These are phyloP conservation scores for Coriolopsis trogii DNA, from an alignment of 1,284 basidiomycete genomes.

Conservation along the genomic window DNA sequence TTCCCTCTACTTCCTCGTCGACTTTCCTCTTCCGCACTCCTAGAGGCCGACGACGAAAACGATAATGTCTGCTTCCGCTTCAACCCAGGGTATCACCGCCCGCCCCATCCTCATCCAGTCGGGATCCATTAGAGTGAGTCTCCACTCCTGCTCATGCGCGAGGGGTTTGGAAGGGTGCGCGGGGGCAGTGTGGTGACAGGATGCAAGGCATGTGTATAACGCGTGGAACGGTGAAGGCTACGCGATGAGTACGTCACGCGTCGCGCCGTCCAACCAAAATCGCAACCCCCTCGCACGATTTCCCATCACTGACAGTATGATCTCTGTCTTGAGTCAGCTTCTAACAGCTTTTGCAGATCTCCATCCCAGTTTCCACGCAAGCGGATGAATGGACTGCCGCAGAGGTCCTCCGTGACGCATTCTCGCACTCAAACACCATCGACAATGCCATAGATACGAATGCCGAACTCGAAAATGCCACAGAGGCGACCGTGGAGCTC, in stretches of 20 bases:
- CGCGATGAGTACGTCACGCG: constrained; percentile 8
- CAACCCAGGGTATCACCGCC: constrained; percentile 44
- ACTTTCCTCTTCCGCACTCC: constrained; percentile 22
- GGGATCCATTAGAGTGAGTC: constrained; percentile 65
- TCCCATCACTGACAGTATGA: too few relatives aligned
- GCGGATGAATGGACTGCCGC: constrained; percentile 86
- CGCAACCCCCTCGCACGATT: too few relatives aligned
- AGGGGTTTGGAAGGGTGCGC: not conserved
- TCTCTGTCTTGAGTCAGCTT: too few relatives aligned
- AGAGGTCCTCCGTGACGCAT: constrained; percentile 87
- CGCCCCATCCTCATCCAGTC: constrained; percentile 68
- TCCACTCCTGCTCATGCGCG: not conserved
- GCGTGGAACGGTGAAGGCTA: not conserved
- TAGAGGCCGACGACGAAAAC: constrained; percentile 23
- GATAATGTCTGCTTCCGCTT: constrained; percentile 30
- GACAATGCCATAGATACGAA: constrained; percentile 55
- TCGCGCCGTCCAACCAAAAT: too few relatives aligned
- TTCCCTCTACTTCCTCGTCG: too few relatives aligned
- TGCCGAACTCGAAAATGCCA: constrained; percentile 52
- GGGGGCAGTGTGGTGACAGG: not conserved
- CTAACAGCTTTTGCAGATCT: constrained; percentile 52
- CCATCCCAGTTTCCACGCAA: constrained; percentile 81
- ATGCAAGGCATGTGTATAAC: not conserved
- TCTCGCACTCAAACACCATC: constrained; percentile 66
- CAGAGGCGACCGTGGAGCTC: constrained; percentile 75